Conservation (phyloP, 192 early-diverging fungal species). For the Pecoramyces ruminantium region DNA sequence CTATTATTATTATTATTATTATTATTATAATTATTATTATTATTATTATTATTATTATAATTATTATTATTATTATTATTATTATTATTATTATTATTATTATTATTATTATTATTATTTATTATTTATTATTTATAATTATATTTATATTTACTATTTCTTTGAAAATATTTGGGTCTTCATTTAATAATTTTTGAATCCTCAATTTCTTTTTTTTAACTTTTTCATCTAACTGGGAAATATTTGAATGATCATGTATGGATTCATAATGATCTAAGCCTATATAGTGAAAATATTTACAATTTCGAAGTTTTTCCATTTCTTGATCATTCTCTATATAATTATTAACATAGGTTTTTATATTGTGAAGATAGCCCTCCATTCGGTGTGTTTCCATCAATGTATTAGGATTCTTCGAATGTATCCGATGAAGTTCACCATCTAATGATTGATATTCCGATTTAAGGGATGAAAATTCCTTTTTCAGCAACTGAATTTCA, state of each 20-base stretch:
- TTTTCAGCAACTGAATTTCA: background rate
- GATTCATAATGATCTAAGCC: background rate
- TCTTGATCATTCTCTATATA: background rate
- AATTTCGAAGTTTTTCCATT: background rate
- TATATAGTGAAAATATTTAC: background rate
- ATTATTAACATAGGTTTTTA: background rate
- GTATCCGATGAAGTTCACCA: background rate
- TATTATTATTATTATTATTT: background rate
- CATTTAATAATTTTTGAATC: background rate
- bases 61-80: no score
- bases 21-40: no score
- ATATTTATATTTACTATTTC: background rate
- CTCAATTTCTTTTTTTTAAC: background rate
- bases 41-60: no score
- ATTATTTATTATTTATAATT: no score
- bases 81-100: no score
- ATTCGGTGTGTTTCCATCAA: background rate
- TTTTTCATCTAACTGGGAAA: background rate
- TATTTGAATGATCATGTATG: background rate
- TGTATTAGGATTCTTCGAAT: background rate
- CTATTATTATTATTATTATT: no score
- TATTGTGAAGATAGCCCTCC: background rate
- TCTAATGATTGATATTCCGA: background rate
- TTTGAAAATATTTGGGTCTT: background rate
- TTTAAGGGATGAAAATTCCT: background rate